These are phyloP conservation scores for Marvania coccoides DNA, from an alignment of 139 green algal species.

Conservation along the genomic window DNA sequence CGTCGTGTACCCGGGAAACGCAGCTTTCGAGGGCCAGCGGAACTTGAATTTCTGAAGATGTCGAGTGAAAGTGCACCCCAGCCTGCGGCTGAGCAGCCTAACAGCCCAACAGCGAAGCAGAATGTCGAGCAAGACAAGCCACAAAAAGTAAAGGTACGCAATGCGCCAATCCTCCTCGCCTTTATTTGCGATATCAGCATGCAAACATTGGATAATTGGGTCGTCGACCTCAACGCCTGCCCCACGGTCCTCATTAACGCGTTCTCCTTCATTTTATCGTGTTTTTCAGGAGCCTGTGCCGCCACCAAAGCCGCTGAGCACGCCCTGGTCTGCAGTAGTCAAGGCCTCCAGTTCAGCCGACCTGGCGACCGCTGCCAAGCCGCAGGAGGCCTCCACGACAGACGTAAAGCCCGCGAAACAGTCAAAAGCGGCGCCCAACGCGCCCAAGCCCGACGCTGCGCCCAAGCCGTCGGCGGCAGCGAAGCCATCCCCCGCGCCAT, in stretches of 20 bases:
- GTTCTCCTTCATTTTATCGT: background rate
- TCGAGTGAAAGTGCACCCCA: too few species aligned
- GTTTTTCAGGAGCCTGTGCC: background rate
- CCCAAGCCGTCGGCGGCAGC: background rate
- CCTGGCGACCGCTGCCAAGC: background rate
- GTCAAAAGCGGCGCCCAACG: background rate
- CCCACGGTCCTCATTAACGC: background rate
- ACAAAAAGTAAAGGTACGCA: background rate
- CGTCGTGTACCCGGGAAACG: too few species aligned
- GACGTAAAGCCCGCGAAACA: background rate
- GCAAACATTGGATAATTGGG: too few species aligned
- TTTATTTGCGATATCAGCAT: background rate
- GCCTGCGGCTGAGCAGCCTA: too few species aligned
- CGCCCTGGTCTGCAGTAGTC: constrained; percentile 16
- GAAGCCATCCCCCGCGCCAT: background rate
- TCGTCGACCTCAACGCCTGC: background rate
- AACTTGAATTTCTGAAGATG: too few species aligned
- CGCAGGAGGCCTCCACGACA: background rate
- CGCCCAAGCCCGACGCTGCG: background rate
- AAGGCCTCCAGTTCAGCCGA: constrained; percentile 4
- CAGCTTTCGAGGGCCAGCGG: too few species aligned
- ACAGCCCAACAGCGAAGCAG: background rate
- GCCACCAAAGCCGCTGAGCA: constrained; percentile 5
- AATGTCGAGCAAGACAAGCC: background rate
- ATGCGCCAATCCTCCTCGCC: background rate